These are phyloP conservation scores for Solanum hybrid DNA, from an alignment of 305 asterid species.

Conservation along the genomic window DNA sequence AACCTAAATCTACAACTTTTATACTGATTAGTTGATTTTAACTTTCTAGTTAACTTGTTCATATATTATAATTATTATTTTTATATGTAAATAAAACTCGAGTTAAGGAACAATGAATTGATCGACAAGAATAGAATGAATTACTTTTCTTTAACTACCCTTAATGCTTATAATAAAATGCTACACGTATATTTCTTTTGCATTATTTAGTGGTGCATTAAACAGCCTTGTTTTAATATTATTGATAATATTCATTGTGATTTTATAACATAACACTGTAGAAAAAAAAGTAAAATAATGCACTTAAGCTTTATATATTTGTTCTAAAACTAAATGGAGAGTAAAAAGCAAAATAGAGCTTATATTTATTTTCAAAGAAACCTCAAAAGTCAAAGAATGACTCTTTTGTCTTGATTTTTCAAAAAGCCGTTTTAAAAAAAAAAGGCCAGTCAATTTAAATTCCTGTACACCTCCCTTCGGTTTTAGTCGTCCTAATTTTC, in stretches of 20 bases:
- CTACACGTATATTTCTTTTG: neutral
- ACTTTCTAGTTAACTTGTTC: neutral
- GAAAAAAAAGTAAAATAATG: neutral
- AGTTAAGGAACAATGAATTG: neutral
- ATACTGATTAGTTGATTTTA: neutral
- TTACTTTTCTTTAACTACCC: neutral
- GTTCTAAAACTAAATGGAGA: neutral
- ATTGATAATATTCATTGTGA: neutral
- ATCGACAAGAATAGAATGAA: neutral
- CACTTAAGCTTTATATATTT: neutral
- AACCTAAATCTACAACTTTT: neutral
- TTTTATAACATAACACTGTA: neutral
- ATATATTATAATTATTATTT: neutral
- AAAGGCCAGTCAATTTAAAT: neutral
- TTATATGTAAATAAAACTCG: neutral
- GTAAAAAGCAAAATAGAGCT: neutral
- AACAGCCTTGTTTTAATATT: neutral
- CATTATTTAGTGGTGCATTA: neutral
- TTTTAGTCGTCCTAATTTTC: no score
- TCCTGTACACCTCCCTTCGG: neutral
- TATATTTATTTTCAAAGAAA: neutral
- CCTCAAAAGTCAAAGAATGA: neutral
- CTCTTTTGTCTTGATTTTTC: neutral
- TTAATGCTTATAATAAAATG: neutral
- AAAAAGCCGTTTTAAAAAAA: neutral